Conservation (phyloP, 208 protist species). For the Leishmania arabica region DNA sequence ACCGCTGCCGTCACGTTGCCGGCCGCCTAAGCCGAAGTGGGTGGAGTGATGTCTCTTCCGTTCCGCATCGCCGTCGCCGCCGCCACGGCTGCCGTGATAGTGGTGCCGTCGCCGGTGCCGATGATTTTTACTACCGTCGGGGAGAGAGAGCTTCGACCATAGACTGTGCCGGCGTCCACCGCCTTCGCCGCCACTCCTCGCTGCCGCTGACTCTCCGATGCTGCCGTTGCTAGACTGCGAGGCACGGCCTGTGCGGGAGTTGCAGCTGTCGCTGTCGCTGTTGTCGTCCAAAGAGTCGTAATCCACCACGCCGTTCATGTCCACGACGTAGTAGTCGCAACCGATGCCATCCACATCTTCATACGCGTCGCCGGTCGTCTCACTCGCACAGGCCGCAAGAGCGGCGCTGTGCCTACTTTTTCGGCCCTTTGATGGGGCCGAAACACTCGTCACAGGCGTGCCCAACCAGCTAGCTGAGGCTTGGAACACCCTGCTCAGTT, state of each 20-base stretch:
- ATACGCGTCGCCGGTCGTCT: constrained; percentile 6
- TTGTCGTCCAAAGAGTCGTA: constrained; percentile 7
- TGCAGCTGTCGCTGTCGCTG: constrained; percentile 12
- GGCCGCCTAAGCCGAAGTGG: not conserved
- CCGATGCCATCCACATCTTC: constrained; percentile 2
- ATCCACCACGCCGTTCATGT: not conserved
- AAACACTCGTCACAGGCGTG: not conserved
- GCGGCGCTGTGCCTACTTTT: not conserved
- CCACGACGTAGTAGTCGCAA: constrained; percentile 8
- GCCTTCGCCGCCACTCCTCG: not conserved
- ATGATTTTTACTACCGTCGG: not conserved
- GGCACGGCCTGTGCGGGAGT: constrained; percentile 8
- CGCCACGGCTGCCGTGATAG: not conserved
- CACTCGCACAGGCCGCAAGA: too few relatives aligned
- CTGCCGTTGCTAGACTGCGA: not conserved
- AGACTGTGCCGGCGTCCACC: not conserved
- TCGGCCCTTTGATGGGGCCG: not conserved
- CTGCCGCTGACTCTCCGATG: not conserved
- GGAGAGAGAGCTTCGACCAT: not conserved
- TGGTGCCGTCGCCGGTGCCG: not conserved
- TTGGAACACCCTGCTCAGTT: constrained; percentile 15
- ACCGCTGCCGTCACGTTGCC: not conserved
- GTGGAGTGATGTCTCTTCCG: not conserved
- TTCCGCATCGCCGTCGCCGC: not conserved
- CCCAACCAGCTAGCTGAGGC: constrained; percentile 1